Base-by-base conservation (phyloP, 179 eudicot species). In the Silene vulgaris region DNA sequence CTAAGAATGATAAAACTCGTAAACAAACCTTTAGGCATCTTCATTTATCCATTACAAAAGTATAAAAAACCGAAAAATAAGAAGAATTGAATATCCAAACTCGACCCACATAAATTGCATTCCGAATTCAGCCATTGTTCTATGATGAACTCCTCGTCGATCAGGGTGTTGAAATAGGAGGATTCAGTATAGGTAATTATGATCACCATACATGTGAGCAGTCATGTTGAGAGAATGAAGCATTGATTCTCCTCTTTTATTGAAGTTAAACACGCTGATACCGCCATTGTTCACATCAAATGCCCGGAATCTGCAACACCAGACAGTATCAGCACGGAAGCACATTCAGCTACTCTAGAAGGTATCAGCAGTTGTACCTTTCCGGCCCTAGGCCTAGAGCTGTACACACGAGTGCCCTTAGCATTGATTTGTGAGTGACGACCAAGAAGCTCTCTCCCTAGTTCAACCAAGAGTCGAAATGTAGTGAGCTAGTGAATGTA, bases 251-350 rank as follows among this genome's bases (percentile, higher is more conserved):
- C 90, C 92, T 54, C 69, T 74, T 77, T 74, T 83, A 75, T 89
- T 89, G 80, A 89, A 81, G 74, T 85, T 83, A 48, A 89, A 86
- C 12, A 89, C 89, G 50, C 82, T 78, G 9, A 89, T 71, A 56
- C 92, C 92, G 17, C 92, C 90, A 76, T 89, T 89, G 71, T 89
- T 86, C n/a, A 89, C 77, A 72, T 89, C 92, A 3, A 86, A 75
- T 28, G 92, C 90, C 1, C 92, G 86, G 65, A 89, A 89, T 82
- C 92, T 89, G 84, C 30, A 76, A n/a, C 21, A 79, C 5, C 19
- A 75, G 20, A 65, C 70, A 76, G 14, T 20, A 29, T 45, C 67
- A 32, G 37, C 37, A 32, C 37, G 26, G 26, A 23, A 23, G 26
- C 26, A 1, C 26, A 23, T 23, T 23, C 26, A 23, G 5, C 37